phyloP scores from a whole-genome alignment of 345 rosid species.

The Melaleuca quinquenervia region DNA sequence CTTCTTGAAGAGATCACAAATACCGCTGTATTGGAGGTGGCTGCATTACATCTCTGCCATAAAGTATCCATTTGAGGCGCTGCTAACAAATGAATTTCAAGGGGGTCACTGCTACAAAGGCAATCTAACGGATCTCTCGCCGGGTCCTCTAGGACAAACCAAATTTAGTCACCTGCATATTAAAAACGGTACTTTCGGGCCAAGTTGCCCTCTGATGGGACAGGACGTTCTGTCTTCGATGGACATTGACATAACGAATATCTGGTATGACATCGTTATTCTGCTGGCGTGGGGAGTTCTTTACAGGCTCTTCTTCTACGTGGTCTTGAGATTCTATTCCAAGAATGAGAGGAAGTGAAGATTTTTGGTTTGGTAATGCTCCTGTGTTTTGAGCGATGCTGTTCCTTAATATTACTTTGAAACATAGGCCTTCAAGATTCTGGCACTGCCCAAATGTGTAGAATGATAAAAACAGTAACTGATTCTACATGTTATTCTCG shows the following conservation, averaged over 20 bases:
- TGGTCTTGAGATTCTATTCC: slow-evolving; percentile 45
- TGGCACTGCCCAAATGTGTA: background rate
- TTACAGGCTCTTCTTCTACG: slow-evolving; percentile 40
- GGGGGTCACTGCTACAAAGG: slow-evolving; percentile 24
- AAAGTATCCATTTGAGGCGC: slow-evolving; percentile 55
- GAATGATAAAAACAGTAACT: background rate
- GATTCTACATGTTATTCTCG: background rate
- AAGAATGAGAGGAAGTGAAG: slow-evolving; percentile 36
- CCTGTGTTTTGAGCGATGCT: background rate
- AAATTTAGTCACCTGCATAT: slow-evolving; percentile 15
- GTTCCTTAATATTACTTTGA: background rate
- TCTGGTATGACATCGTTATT: slow-evolving; percentile 38
- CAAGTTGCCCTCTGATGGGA: slow-evolving; percentile 25
- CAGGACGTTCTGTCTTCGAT: slow-evolving; percentile 35
- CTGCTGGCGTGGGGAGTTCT: slow-evolving; percentile 59
- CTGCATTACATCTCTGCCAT: slow-evolving; percentile 57
- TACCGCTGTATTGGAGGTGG: slow-evolving; percentile 49
- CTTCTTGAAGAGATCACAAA: slow-evolving; percentile 31
- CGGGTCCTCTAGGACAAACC: slow-evolving; percentile 40
- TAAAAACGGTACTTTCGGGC: background rate
- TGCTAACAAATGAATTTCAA: slow-evolving; percentile 41
- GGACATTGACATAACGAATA: slow-evolving; percentile 26
- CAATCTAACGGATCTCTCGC: slow-evolving; percentile 21
- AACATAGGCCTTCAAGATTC: background rate
- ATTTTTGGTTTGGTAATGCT: background rate